Evolutionary conservation across 2,329 filamentous ascomycete species (phyloP), one percentile per base, ranked within the genome.

Genomic region (Ophiocordyceps sinensis): DNA sequence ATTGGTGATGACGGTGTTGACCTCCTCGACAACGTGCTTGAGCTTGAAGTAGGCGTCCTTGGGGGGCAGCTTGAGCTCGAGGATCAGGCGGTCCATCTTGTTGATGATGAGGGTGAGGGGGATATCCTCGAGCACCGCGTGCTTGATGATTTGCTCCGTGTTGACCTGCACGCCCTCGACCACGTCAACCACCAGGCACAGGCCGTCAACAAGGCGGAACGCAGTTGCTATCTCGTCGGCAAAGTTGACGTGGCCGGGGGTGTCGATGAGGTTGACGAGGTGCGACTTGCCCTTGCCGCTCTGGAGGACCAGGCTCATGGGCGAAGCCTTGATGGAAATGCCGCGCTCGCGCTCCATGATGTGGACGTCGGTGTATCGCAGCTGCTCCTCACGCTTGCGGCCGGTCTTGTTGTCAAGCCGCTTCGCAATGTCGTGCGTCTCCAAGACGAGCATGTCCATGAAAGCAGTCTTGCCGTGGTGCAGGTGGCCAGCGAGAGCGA

Each of bases 121-220:
- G 5, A 96, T 70, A 51, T 87, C 85, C 58, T 95, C 85, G 26
- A 94, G 70, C 3, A 95, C 82, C 3, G 88, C 88, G 60, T 98
- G 86, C 64, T 86, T 94, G 65, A 98, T 95, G 53, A 94, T 88
- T 59, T 95, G 85, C 63, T 98, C 89, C 0, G 91, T 94, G 60
- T 94, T 94, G 53, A 91, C 75, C 64, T 96, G 91, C n/a, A 98
- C 88, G n/a, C 91, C 91, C 61, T 98, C 91, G 1, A 98, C 85
- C 19, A 95, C 86, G 58, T 98, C 91, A 14, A 98, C 88, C 13
- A 98, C 82, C 38, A 98, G 66, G 40, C 93, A 89, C 21, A 96
- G 79, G 44, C 91, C 91, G 57, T 98, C 91, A 4, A 84, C 88
- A 40, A 98, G 65, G 35, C 91, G 78, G 52, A 94, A 68, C 1